These are phyloP conservation scores for Neurospora sp. DNA, from an alignment of 2,329 filamentous ascomycete species.

Conservation along the genomic window DNA sequence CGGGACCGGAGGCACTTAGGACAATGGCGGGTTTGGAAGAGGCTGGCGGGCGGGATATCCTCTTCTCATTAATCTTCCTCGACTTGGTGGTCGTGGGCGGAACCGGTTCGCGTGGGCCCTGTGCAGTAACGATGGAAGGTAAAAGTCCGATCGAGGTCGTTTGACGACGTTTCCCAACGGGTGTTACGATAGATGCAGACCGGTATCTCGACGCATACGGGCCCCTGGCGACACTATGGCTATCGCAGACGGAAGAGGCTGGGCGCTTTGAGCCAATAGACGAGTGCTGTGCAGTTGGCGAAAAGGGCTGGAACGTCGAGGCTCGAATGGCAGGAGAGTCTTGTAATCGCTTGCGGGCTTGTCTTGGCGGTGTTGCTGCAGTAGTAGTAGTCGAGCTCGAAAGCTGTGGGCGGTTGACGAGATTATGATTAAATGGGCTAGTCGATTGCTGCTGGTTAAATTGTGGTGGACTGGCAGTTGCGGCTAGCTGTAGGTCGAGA, in stretches of 20 bases:
- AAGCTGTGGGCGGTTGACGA: constrained; percentile 12
- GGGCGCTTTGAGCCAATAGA: neutral
- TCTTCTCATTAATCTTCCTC: constrained; percentile 39
- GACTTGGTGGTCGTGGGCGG: constrained; percentile 34
- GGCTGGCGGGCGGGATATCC: constrained; percentile 36
- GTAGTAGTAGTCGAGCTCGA: constrained; percentile 9
- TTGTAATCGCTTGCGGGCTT: neutral
- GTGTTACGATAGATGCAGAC: neutral
- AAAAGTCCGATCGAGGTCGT: neutral
- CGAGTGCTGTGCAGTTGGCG: neutral
- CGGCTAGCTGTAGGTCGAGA: constrained; percentile 16
- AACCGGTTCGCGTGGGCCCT: constrained; percentile 24
- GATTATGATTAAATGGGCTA: constrained; percentile 3
- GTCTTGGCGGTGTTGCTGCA: constrained; percentile 11
- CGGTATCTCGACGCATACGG: neutral
- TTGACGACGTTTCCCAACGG: neutral
- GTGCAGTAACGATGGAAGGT: neutral
- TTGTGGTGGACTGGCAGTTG: constrained; percentile 1
- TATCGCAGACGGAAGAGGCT: neutral
- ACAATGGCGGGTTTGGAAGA: constrained; percentile 21
- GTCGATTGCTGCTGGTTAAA: constrained; percentile 2
- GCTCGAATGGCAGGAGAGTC: neutral
- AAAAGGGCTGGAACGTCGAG: neutral
- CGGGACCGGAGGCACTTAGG: constrained; percentile 12
- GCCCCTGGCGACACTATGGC: constrained; percentile 4